A percentile compares a stretch with the other conserved stretches of the same genome.
Evolutionary conservation across 176 grass and related monocot genomes (phyloP).

Genomic region (Leersia perrieri): DNA sequence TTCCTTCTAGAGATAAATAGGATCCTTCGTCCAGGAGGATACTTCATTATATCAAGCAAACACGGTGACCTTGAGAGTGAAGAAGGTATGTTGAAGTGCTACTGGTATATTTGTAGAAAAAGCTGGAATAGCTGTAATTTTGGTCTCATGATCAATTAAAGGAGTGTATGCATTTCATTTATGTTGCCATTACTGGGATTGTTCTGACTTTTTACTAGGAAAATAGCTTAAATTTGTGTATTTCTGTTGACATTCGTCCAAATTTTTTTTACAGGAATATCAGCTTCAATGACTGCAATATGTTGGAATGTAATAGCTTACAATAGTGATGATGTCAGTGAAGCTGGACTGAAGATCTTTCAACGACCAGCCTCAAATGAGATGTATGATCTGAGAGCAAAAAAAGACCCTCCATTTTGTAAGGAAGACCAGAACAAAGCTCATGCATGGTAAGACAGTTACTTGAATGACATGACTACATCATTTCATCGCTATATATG

Average conservation of each 20-base stretch:
- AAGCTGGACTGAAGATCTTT: slow-evolving; percentile 82
- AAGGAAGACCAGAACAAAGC: slow-evolving; percentile 82
- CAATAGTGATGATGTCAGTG: slow-evolving; percentile 78
- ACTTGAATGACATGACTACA: slow-evolving; percentile 1
- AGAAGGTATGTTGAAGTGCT: slow-evolving; percentile 68
- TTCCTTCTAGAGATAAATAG: slow-evolving; percentile 95
- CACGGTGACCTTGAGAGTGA: slow-evolving; percentile 83
- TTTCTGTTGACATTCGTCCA: not conserved
- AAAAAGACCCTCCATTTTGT: slow-evolving; percentile 81
- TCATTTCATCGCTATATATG: not conserved
- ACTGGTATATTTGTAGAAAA: not conserved
- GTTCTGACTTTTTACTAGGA: not conserved
- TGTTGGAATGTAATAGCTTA: slow-evolving; percentile 85
- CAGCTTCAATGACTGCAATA: slow-evolving; percentile 67
- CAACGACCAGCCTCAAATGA: slow-evolving; percentile 93
- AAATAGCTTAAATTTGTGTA: not conserved
- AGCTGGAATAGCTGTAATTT: not conserved
- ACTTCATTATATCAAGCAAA: slow-evolving; percentile 85
- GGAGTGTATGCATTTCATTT: not conserved
- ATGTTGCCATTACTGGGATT: not conserved
- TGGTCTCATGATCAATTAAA: not conserved
- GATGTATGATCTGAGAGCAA: slow-evolving; percentile 75
- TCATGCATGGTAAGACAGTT: slow-evolving; percentile 59
- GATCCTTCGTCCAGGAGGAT: slow-evolving; percentile 91
- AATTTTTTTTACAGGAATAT: slow-evolving; percentile 66